These are phyloP conservation scores for Kurtzmaniella cleridarum DNA, from an alignment of 805 yeast genomes.

Conservation along the genomic window DNA sequence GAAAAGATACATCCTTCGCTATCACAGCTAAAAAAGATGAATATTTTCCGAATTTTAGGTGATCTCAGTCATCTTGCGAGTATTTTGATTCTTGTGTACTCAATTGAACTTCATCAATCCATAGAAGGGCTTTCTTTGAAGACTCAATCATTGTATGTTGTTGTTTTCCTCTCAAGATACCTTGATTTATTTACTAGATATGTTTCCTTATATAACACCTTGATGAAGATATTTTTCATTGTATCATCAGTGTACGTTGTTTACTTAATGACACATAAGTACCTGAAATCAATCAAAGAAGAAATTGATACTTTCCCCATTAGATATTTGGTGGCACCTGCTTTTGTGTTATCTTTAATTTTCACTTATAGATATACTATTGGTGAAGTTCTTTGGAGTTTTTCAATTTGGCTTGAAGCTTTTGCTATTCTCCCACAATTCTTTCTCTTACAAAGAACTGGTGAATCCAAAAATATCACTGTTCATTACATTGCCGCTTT, in stretches of 20 bases:
- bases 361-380: slow-evolving; percentile 62
- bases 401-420: slow-evolving; percentile 87
- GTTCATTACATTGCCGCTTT: slow-evolving; percentile 90
- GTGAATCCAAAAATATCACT: slow-evolving; percentile 83
- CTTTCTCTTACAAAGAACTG: slow-evolving; percentile 82
- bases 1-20: too few relatives aligned
- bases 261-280: slow-evolving; percentile 60
- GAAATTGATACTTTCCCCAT: slow-evolving; percentile 69
- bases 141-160: slow-evolving; percentile 72
- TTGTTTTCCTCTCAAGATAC: slow-evolving; percentile 36
- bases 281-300: slow-evolving; percentile 53
- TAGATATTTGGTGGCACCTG: slow-evolving; percentile 61
- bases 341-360: slow-evolving; percentile 49
- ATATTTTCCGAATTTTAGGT: slow-evolving; percentile 45
- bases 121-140: slow-evolving; percentile 83
- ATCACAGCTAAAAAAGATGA: slow-evolving; percentile 20
- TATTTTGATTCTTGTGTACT: slow-evolving; percentile 66
- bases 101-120: slow-evolving; percentile 59
- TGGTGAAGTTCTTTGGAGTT: slow-evolving; percentile 75
- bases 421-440: slow-evolving; percentile 91
- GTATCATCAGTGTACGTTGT: slow-evolving; percentile 71
- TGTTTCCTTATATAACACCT: slow-evolving; percentile 65
- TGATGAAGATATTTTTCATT: slow-evolving; percentile 80
- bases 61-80: slow-evolving; percentile 82
- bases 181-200: slow-evolving; percentile 43